These are phyloP conservation scores for Cladosporium sp. DNA, from an alignment of 2,329 filamentous ascomycete species.

Conservation along the genomic window DNA sequence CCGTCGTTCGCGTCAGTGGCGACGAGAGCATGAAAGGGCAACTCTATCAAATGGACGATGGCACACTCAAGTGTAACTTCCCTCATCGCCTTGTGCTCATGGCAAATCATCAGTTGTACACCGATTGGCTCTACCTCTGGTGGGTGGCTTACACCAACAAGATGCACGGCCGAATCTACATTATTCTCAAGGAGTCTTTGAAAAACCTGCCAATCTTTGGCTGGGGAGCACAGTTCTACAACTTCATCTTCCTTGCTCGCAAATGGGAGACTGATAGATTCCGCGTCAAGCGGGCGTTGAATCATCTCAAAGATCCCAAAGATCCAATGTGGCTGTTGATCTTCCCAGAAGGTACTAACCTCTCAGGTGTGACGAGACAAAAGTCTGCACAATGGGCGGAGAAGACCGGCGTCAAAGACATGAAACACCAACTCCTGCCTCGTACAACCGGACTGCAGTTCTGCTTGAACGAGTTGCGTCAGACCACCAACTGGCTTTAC, in stretches of 20 bases:
- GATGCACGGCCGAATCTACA: conserved; percentile 85
- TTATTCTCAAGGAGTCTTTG: conserved; percentile 85
- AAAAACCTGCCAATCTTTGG: conserved; percentile 79
- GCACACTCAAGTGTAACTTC: conserved; percentile 74
- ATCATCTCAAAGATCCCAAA: conserved; percentile 66
- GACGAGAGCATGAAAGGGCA: conserved; percentile 77
- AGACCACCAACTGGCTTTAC: conserved; percentile 78
- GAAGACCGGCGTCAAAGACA: conserved; percentile 71
- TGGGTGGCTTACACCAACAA: conserved; percentile 86
- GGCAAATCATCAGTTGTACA: conserved; percentile 88
- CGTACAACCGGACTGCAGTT: conserved; percentile 79
- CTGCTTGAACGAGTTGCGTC: conserved; percentile 72
- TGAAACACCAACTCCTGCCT: conserved; percentile 73
- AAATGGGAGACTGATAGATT: conserved; percentile 81
- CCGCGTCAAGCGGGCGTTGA: conserved; percentile 71
- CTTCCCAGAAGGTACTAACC: conserved; percentile 85
- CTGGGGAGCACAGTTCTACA: conserved; percentile 79
- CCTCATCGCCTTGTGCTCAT: conserved; percentile 80
- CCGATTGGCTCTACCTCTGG: conserved; percentile 91
- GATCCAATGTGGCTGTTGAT: conserved; percentile 89
- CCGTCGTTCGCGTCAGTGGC: conserved; percentile 77
- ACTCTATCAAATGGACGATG: conserved; percentile 68
- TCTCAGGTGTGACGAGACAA: conserved; percentile 67
- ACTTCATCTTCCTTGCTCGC: conserved; percentile 89
- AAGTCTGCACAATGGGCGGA: conserved; percentile 75